Base-by-base conservation (phyloP, 2,329 filamentous ascomycete species). In the Fusarium drepaniforme region DNA sequence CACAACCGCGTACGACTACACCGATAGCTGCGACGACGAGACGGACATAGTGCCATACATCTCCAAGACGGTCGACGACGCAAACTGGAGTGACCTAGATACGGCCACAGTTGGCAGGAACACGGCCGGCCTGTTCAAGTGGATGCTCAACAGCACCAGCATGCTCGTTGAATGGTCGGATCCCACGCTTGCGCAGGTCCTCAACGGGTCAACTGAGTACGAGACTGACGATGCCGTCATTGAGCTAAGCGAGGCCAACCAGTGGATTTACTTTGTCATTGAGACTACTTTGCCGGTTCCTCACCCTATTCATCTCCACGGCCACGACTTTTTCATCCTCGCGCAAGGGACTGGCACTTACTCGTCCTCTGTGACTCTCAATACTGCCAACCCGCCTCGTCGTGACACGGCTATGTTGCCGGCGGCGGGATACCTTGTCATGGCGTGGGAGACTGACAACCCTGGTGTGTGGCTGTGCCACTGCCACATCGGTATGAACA, bases 401-500 rank as follows among this genome's bases (percentile, higher is more conserved):
- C 84, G 89, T 40, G 88, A 90, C 74, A 86, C 87, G 3, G 87
- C 87, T 8, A 84, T 87, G 72, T 82, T 90, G 3, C 84, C 84
- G 1, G 77, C 76, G 1, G 73, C 75, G 12, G 87, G 88, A 0
- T 86, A 86, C 77, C 64, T 88, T 5, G 85, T 88, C n/a, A 81
- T 90, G 64, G 87, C 86, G 3, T 87, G 88, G 71, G 80, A 86
- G 75, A 83, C 84, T 0, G 82, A 85, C 66, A 90, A 89, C 78
- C 86, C 88, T 2, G 87, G 88, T 0, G 80, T 81, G 0, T 88
- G 87, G 87, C 78, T 87, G 1, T 84, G 88, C 74, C 87, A 88
- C 76, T 89, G 87, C 75, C 87, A 88, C 75, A 86, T 88, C 5
- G 76, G 76, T 53, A 53, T 18, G 49, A 53, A 18, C 16, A 53